Evolutionary conservation across 2,329 filamentous ascomycete genomes (phyloP).

Genomic region (Xylaria sp.): DNA sequence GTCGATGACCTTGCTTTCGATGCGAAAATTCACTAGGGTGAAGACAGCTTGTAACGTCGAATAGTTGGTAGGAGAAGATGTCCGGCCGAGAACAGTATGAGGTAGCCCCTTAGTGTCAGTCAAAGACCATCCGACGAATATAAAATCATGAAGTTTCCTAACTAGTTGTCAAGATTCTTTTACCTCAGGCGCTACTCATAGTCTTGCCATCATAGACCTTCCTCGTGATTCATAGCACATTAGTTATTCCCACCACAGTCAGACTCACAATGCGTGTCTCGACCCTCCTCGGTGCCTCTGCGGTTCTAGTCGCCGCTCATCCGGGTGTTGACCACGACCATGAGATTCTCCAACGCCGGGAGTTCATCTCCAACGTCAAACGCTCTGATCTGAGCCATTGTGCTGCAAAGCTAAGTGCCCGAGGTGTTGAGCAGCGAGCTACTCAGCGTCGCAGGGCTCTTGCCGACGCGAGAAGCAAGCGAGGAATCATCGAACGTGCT

Average conservation of each 20-base stretch:
- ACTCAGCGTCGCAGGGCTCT: constrained; percentile 1
- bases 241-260: not conserved
- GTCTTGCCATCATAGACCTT: not conserved
- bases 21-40: not conserved
- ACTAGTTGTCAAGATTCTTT: not conserved
- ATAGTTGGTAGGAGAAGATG: not conserved
- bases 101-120: not conserved
- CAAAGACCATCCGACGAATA: not conserved
- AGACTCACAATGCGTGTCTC: constrained; percentile 6
- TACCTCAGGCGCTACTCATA: not conserved
- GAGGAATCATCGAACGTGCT: not conserved
- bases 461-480: not conserved
- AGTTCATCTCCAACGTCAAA: constrained; percentile 2
- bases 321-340: not conserved
- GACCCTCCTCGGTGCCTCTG: not conserved
- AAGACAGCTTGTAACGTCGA: not conserved
- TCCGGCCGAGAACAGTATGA: not conserved
- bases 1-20: not conserved
- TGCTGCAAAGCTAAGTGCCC: not conserved
- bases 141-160: not conserved
- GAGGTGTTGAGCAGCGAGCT: constrained; percentile 5
- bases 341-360: constrained; percentile 6
- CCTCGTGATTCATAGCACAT: not conserved
- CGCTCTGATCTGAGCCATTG: constrained; percentile 9
- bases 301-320: not conserved